Evolutionary conservation across 2,329 filamentous ascomycete species (phyloP).

Genomic region (Fusarium chaquense): DNA sequence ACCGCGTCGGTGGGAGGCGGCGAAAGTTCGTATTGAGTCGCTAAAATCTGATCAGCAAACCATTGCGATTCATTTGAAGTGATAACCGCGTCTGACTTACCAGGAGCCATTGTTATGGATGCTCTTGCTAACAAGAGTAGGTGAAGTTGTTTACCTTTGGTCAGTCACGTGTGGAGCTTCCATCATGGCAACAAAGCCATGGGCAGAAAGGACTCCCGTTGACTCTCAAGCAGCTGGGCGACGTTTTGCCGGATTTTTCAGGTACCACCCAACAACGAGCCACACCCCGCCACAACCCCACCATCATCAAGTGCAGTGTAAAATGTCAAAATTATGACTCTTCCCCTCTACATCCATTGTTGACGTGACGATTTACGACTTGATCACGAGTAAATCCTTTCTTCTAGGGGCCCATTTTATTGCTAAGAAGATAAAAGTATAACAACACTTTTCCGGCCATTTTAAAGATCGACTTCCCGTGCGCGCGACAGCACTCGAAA

Average conservation of each 20-base stretch:
- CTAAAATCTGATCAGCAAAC: slow-evolving; percentile 52
- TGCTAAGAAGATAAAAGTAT: slow-evolving; percentile 5
- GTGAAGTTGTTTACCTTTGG: slow-evolving; percentile 54
- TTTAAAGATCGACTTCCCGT: slow-evolving; percentile 37
- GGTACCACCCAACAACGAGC: slow-evolving; percentile 49
- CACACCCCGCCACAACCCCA: slow-evolving; percentile 58
- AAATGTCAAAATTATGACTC: slow-evolving; percentile 62
- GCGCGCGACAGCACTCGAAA: slow-evolving; percentile 45
- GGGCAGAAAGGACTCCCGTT: background rate
- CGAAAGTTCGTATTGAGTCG: slow-evolving; percentile 83
- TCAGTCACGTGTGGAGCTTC: slow-evolving; percentile 52
- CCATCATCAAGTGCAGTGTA: slow-evolving; percentile 52
- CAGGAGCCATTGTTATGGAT: slow-evolving; percentile 56
- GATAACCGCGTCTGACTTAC: slow-evolving; percentile 45
- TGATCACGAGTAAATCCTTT: slow-evolving; percentile 35
- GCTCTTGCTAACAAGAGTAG: slow-evolving; percentile 37
- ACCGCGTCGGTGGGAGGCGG: slow-evolving; percentile 88
- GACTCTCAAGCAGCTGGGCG: slow-evolving; percentile 12
- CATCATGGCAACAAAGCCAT: slow-evolving; percentile 34
- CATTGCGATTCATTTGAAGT: background rate
- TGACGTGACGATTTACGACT: slow-evolving; percentile 44
- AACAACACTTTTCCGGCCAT: slow-evolving; percentile 23
- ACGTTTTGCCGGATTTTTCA: slow-evolving; percentile 49
- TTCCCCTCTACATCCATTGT: slow-evolving; percentile 45
- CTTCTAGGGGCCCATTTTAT: slow-evolving; percentile 17